Evolutionary conservation across 495 filamentous ascomycete species (phyloP).

Genomic region (Rhypophila decipiens): DNA sequence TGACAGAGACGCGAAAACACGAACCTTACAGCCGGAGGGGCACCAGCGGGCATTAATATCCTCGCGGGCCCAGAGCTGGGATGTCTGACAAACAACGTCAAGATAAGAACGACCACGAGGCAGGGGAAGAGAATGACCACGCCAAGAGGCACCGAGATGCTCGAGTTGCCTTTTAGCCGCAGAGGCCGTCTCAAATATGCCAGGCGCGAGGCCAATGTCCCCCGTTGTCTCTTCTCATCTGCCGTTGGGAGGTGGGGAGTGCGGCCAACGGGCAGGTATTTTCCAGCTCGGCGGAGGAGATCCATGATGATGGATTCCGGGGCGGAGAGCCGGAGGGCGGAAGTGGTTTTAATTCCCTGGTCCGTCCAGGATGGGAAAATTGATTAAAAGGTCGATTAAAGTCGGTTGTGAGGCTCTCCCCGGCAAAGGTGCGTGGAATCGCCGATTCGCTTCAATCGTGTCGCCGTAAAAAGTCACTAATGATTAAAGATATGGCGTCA

Average conservation of each 20-base stretch:
- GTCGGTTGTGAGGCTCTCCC: background rate
- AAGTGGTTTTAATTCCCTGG: slow-evolving; percentile 3
- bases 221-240: slow-evolving; percentile 36
- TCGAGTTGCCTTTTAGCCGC: slow-evolving; percentile 88
- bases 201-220: slow-evolving; percentile 45
- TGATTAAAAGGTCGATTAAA: background rate
- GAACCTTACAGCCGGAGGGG: slow-evolving; percentile 89
- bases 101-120: slow-evolving; percentile 84
- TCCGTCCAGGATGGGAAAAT: background rate
- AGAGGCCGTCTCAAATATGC: slow-evolving; percentile 85
- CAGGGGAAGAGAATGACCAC: slow-evolving; percentile 89
- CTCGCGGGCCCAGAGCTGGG: slow-evolving; percentile 73
- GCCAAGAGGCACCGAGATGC: slow-evolving; percentile 87
- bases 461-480: too few species aligned
- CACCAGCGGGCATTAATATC: slow-evolving; percentile 82
- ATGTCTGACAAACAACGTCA: slow-evolving; percentile 85
- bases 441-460: too few species aligned
- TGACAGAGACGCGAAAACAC: too few species aligned
- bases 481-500: too few species aligned
- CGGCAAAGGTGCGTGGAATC: background rate
- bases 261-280: slow-evolving; percentile 36
- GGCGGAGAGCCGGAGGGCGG: slow-evolving; percentile 7
- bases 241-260: slow-evolving; percentile 35
- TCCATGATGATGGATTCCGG: slow-evolving; percentile 40
- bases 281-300: slow-evolving; percentile 48